Evolutionary conservation across 2,329 filamentous ascomycete genomes (phyloP), one percentile per base, ranked within the genome.

Genomic region (Aspergillus pseudonomiae): DNA sequence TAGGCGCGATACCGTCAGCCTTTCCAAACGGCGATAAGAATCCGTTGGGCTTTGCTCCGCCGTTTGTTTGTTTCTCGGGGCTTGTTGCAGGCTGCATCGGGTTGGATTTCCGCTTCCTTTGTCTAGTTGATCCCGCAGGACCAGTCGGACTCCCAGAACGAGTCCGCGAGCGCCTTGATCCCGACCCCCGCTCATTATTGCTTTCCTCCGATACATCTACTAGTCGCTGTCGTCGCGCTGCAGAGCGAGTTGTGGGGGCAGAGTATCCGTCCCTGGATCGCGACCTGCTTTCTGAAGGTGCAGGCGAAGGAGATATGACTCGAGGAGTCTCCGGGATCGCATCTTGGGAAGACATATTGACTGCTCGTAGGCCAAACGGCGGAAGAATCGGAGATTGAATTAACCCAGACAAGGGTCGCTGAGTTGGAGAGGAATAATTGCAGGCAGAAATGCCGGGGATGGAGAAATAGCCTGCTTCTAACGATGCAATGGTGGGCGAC

Each of bases 281-380:
- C 26, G 70, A 74, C 74, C 77, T 62, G n/a, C 57, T 67, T 48
- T 83, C 81, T 66, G 83, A 83, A 1, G 88, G 88, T 2, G 91
- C 90, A 46, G 94, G 93, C 61, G 93, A 95, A 46, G 94, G 93
- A 14, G 93, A 96, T 70, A 95, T 96, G 70, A 97, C 91, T 74
- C 93, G 90, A 73, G 93, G 93, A 62, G 91, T 95, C 62, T 86
- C 86, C 62, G 94, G 93, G 63, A 95, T 83, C 70, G 83, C 81
- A 67, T 86, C 81, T 71, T 82, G 80, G 55, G 82, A 80, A 50
- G 74, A 64, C 76, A 85, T 85, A 52, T 78, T 70, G 69, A 67
- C 61, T 57, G 68, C 34, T 70, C 64, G 68, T 32, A 74, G 70
- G 63, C 77, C 73, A 71, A 81, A 81, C 64, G 82, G 75, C 61